Base-by-base conservation (phyloP, 2,329 filamentous ascomycete genomes). In the Akanthomyces muscarius region DNA sequence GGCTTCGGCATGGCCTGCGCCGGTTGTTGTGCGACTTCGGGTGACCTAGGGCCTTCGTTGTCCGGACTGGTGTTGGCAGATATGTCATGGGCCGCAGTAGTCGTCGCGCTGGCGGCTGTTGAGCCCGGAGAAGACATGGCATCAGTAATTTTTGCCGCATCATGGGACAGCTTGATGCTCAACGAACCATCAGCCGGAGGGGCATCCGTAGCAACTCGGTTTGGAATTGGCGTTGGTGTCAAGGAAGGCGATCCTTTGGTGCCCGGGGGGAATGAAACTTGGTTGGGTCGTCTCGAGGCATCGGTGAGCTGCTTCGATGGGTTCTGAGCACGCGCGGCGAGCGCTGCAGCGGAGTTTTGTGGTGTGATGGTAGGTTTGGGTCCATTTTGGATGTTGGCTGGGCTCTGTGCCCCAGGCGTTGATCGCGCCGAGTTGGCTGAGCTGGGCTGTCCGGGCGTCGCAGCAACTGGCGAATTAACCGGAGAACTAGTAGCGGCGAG, bases 1-100 rank as follows among this genome's bases (percentile, higher is more conserved):
- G 74, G 73, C 41, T 77, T 77, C 8, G 23, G 30, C 18, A 18
- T 30, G 14, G 36, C 11, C 41, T 41, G 51, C 33, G 18, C 25
- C 68, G 80, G 80, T 64, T 81, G 77, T 25, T 82, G 79, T 23
- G 62, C 66, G n/a, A 76, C 75, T 41, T 86, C 80, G 18, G 60
- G 60, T 2, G 79, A 85, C 50, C 83, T 81, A 54, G 83, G 79
- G 21, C 80, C 82, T 55, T 92, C 89, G 61, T 89, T 84, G 61
- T 89, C 89, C 1, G 89, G 87, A 68, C 89, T 92, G 1, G 90
- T 92, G 67, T 89, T 87, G 1, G 89, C 86, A 1, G 90, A 92
- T 7, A 81, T 83, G 66, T 89, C 84, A 64, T 87, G 83, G 45
- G 87, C 81, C 42, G 83, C 84, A 1, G 91, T 89, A 0, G 91